Evolutionary conservation across 1,139 yeast species (phyloP).

Genomic region (Pichia terricola): DNA sequence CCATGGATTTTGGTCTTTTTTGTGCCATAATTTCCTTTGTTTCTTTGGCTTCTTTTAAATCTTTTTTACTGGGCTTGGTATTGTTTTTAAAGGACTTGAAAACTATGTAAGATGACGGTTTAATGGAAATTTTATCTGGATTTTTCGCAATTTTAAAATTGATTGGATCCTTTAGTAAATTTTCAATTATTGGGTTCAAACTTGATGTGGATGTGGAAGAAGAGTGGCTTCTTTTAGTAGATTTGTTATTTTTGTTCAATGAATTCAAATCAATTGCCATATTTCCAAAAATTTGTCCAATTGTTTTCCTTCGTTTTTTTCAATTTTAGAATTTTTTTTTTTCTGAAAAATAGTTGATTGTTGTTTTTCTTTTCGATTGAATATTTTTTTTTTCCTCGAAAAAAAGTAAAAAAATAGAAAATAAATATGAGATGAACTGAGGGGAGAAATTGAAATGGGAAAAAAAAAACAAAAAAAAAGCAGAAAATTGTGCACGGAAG

Average conservation of each 20-base stretch:
- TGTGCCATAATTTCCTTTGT: not conserved
- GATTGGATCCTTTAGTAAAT: slow-evolving; percentile 42
- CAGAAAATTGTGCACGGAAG: no score
- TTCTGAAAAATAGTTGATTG: no score
- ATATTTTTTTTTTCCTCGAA: no score
- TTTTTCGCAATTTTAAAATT: slow-evolving; percentile 37
- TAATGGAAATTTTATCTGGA: slow-evolving; percentile 29
- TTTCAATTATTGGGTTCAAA: slow-evolving; percentile 29
- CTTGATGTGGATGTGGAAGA: not conserved
- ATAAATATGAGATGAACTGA: no score
- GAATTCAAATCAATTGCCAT: no score
- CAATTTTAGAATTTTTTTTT: no score
- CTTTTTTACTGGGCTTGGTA: slow-evolving; percentile 4
- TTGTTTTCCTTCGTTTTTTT: not conserved
- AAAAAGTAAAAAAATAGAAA: no score
- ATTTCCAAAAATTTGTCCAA: no score
- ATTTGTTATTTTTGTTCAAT: not conserved
- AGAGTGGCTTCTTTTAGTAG: not conserved
- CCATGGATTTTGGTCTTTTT: slow-evolving; percentile 41
- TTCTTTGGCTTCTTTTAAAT: not conserved
- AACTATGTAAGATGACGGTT: slow-evolving; percentile 34
- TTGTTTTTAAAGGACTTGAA: slow-evolving; percentile 20
- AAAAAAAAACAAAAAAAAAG: no score
- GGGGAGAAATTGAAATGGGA: no score
- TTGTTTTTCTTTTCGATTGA: no score